These are phyloP conservation scores for Schwanniomyces etchellsii DNA, from an alignment of 1,139 yeast genomes.

Conservation along the genomic window DNA sequence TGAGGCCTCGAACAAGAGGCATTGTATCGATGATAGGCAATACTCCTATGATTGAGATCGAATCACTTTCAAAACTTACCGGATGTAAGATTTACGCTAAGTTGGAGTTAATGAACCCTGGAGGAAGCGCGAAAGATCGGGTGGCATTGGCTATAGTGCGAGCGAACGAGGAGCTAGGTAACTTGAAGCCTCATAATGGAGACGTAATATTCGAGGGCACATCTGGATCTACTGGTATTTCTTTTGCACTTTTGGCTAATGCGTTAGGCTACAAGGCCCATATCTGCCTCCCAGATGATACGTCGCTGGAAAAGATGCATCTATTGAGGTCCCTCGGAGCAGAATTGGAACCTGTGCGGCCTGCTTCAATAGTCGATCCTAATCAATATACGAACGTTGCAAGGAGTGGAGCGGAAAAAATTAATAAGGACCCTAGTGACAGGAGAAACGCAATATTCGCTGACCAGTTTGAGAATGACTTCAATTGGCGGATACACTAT, in stretches of 20 bases:
- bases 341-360: conserved; percentile 78
- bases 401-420: conserved; percentile 51
- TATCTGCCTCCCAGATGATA: conserved; percentile 93
- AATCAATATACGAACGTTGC: conserved; percentile 92
- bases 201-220: conserved; percentile 90
- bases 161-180: conserved; percentile 58
- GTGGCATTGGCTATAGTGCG: conserved; percentile 83
- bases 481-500: conserved; percentile 84
- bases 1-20: conserved; percentile 14
- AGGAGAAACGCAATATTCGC: conserved; percentile 69
- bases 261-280: conserved; percentile 87
- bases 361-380: conserved; percentile 93
- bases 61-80: conserved; percentile 66
- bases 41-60: conserved; percentile 78
- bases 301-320: conserved; percentile 75
- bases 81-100: conserved; percentile 87
- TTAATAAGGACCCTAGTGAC: conserved; percentile 38
- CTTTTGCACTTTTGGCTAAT: conserved; percentile 81
- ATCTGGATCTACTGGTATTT: conserved; percentile 92
- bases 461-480: conserved; percentile 91
- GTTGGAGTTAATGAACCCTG: conserved; percentile 82
- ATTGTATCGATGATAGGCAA: conserved; percentile 68
- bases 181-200: conserved; percentile 46
- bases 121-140: conserved; percentile 93
- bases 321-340: conserved; percentile 77